A percentile compares a stretch with the other conserved stretches of the same genome.
phyloP scores from a whole-genome alignment of 2,329 filamentous ascomycete species.

The Ramularia endophylla region DNA sequence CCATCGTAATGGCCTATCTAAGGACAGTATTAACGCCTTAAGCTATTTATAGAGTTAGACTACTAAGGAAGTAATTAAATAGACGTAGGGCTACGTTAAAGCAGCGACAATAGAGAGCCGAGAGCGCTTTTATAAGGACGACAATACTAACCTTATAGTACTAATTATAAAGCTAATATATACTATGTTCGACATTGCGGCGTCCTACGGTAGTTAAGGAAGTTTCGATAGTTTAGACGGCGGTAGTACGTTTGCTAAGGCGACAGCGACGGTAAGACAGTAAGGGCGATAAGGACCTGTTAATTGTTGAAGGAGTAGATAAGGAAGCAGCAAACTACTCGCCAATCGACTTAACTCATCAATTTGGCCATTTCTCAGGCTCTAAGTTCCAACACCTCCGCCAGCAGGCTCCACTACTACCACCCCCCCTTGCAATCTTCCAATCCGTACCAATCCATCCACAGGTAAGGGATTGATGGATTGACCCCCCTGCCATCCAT shows the following conservation, averaged over 20 bases:
- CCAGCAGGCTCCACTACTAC: neutral
- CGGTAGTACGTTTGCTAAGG: neutral
- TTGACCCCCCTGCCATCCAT: neutral
- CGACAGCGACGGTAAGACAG: too few relatives aligned
- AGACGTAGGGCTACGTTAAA: neutral
- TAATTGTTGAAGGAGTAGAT: too few relatives aligned
- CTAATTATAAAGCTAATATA: neutral
- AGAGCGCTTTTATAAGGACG: neutral
- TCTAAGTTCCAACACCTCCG: neutral
- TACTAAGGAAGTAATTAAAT: neutral
- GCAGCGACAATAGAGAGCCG: neutral
- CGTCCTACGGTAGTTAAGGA: neutral
- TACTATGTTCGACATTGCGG: neutral
- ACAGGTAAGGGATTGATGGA: neutral
- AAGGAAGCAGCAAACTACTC: too few relatives aligned
- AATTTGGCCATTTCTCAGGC: neutral
- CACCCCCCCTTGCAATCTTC: neutral
- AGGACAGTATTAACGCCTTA: neutral
- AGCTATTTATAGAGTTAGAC: neutral
- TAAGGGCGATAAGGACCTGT: too few relatives aligned
- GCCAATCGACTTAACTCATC: too few relatives aligned
- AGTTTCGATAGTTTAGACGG: neutral
- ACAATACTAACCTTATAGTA: conserved; percentile 1
- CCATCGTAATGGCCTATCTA: neutral
- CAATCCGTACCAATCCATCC: neutral